phyloP scores from a whole-genome alignment of 352 stramenopile genomes.

The Pythium rhizo-oryzae region DNA sequence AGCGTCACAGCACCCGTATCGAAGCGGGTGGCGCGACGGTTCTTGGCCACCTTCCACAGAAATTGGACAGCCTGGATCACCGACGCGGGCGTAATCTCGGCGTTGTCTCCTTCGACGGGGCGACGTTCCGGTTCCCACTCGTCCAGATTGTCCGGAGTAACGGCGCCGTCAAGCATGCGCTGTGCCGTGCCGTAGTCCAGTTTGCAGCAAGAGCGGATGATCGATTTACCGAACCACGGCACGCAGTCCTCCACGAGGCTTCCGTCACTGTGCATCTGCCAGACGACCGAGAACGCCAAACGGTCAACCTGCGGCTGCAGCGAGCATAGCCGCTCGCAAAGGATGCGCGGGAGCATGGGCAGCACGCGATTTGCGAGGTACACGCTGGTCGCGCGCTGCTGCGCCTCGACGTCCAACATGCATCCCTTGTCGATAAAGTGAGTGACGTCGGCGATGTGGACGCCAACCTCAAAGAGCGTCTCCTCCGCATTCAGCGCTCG shows the following conservation, averaged over 20 bases:
- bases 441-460: slow-evolving; percentile 99
- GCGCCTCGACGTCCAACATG: slow-evolving; percentile 94
- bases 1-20: slow-evolving; percentile 93
- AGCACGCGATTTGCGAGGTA: slow-evolving; percentile 96
- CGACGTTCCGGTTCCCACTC: slow-evolving; percentile 64
- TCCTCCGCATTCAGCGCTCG: slow-evolving; percentile 55
- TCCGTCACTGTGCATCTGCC: slow-evolving; percentile 96
- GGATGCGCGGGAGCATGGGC: slow-evolving; percentile 96
- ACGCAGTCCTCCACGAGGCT: slow-evolving; percentile 84
- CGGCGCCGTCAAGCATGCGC: slow-evolving; percentile 94
- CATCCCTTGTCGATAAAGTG: slow-evolving; percentile 93
- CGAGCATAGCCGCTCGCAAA: slow-evolving; percentile 97
- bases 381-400: slow-evolving; percentile 93
- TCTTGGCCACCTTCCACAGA: slow-evolving; percentile 62
- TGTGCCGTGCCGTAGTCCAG: slow-evolving; percentile 97
- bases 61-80: slow-evolving; percentile 74
- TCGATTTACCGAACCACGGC: slow-evolving; percentile 96
- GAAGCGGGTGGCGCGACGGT: slow-evolving; percentile 84
- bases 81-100: slow-evolving; percentile 48
- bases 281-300: slow-evolving; percentile 95
- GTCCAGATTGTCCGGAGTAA: slow-evolving; percentile 70
- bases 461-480: slow-evolving; percentile 89
- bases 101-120: slow-evolving; percentile 46
- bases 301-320: slow-evolving; percentile 97
- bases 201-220: slow-evolving; percentile 98